Conservation (phyloP, 768 basidiomycete species). For the Hysterangium stoloniferum region DNA sequence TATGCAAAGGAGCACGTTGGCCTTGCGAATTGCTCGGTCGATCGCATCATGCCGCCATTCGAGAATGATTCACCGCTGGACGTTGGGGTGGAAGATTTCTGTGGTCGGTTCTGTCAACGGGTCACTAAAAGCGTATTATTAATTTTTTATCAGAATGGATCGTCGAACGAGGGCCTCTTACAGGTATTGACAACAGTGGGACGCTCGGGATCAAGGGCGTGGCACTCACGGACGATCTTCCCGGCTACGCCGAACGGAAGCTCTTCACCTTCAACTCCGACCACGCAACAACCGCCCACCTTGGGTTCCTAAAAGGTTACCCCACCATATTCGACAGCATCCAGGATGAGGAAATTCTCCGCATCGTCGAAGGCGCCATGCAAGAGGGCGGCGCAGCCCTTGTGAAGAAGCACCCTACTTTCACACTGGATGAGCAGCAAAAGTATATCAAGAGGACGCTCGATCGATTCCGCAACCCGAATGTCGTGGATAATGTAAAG, state of each 20-base stretch:
- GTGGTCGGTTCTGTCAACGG: constrained; percentile 6
- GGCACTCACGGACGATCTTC: constrained; percentile 25
- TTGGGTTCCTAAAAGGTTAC: constrained; percentile 27
- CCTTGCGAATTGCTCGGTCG: constrained; percentile 35
- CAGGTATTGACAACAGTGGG: constrained; percentile 11
- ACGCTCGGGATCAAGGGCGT: constrained; percentile 24
- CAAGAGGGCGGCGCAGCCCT: constrained; percentile 32
- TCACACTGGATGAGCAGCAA: constrained; percentile 19
- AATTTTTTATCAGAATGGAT: constrained; percentile 25
- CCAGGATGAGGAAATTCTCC: constrained; percentile 22
- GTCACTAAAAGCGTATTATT: neutral
- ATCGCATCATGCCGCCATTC: constrained; percentile 29
- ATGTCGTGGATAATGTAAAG: constrained; percentile 28
- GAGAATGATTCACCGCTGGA: constrained; percentile 22
- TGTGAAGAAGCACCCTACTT: constrained; percentile 21
- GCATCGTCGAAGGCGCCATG: constrained; percentile 26
- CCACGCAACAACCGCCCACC: constrained; percentile 32
- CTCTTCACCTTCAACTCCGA: constrained; percentile 37
- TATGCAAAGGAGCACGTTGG: constrained; percentile 27
- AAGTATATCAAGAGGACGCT: constrained; percentile 29
- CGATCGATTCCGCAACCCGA: constrained; percentile 27
- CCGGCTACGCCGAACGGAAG: constrained; percentile 34
- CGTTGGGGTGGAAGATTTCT: constrained; percentile 35
- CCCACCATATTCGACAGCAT: constrained; percentile 27
- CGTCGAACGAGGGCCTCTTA: constrained; percentile 28